Base-by-base conservation (phyloP, 2,329 filamentous ascomycete species). In the Ophiostoma angusticollis region DNA sequence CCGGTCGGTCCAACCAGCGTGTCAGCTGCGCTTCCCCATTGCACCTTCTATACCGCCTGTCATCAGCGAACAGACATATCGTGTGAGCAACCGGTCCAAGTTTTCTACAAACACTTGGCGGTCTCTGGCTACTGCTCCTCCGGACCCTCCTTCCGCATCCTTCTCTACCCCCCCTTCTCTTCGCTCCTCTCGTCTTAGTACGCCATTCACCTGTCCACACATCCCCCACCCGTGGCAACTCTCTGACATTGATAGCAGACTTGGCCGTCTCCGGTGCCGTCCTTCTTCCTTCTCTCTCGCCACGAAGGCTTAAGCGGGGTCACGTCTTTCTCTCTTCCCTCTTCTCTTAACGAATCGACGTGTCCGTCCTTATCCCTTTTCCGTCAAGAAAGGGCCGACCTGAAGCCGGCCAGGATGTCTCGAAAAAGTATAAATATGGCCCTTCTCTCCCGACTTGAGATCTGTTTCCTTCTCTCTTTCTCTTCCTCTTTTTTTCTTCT, bases 371-470 rank as follows among this genome's bases (percentile, higher is more conserved):
- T 66, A 62, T 65, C 60, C 58, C 56, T 16, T 49, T 52, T 50
- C 50, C 48, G 52, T 55, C 50, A 49, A 47, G 45, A 51, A 50
- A 54, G 51, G n/a, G 49, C 49, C 49, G 51, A 47, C 47, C 54
- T 51, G 47, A 55, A 51, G 49, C 52, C 52, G 57, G 49, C 55
- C 51, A 45, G 49, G 53, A 54, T 50, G 54, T 52, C 49, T 49
- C 44, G 44, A 54, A 55, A 65, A 71, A 66, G 63, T 78, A 79
- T 79, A 79, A 79, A 78, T 75, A 62, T 70, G 58, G 56, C 54
- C 52, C 54, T 60, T 58, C 59, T 69, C 60, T 60, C 67, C 64
- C 50, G 57, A 52, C 56, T 58, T 52, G 52, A 51, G 50, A 46
- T 46, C 42, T 55, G 55, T 62, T 57, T 56, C 71, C 63, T 60